Evolutionary conservation across 2,329 filamentous ascomycete species (phyloP), one percentile per base, ranked within the genome.

Genomic region (Raffaelea arxii): DNA sequence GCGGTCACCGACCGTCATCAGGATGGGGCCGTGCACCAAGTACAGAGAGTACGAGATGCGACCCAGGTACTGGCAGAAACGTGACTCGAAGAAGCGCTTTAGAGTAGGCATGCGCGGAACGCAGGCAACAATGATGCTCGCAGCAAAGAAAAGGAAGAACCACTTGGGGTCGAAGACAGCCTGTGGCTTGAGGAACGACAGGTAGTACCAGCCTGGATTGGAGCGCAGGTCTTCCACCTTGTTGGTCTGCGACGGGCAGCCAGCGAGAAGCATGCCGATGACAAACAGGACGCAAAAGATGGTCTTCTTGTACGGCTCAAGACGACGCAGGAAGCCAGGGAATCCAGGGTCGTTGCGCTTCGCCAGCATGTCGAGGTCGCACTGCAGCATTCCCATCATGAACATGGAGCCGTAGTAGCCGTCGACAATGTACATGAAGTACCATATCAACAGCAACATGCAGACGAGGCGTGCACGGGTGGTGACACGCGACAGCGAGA

Each of bases 401-500:
- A 84, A 84, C 60, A 80, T 67, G 16, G 78, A 68, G 52, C 74
- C 75, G 56, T 77, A 78, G 61, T 71, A 77, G 22, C 78, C 81
- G 57, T 86, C 82, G 4, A 71, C 72, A 44, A 85, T 71, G 58
- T 82, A 84, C 57, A 86, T 66, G 56, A 83, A 84, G 62, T 86
- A 86, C 51, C 69, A 66, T 19, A 78, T 70, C 11, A 86, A 64
- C 1, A 58, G 70, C 1, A 67, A 41, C 54, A 78, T 63, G 56
- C 73, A 74, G 59, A 66, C 66, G 0, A 84, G 66, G 14, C 82
- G 72, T 4, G 74, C 71, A 46, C 70, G 74, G 22, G 63, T 65
- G 0, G 72, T 72, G 48, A 71, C 74, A 44, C 74, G 66, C 1
- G 78, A 74, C 11, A 85, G 67, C 0, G 80, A 75, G 19, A 79